Percentiles rank a stretch among this genome's conserved stretches.
Conservation (phyloP, 139 green algal genomes). For the Chlorella sp. region DNA sequence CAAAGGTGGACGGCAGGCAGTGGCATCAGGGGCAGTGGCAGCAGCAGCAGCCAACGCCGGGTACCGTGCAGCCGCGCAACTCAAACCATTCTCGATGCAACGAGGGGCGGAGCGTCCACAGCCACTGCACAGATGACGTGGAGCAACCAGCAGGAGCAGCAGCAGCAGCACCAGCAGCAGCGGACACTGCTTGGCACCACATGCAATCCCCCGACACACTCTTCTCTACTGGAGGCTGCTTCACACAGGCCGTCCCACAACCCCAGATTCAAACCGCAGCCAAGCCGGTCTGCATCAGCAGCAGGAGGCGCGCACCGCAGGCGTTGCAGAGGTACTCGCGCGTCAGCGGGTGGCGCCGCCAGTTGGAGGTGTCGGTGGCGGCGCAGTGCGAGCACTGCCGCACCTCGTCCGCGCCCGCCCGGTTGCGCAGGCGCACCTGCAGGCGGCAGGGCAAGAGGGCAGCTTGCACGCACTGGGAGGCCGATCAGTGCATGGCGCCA, state of each 20-base stretch:
- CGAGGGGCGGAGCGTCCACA: no score
- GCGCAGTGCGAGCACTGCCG: conserved; percentile 11
- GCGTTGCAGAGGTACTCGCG: conserved; percentile 17
- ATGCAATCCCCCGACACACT: no score
- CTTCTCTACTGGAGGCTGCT: no score
- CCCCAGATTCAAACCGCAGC: background rate
- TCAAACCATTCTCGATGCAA: background rate
- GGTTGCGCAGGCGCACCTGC: background rate
- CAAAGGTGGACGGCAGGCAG: background rate
- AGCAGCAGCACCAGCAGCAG: background rate
- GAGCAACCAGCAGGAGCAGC: background rate
- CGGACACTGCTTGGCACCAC: background rate
- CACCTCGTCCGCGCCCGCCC: background rate
- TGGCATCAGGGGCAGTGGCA: background rate
- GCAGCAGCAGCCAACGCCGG: background rate
- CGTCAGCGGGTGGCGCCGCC: conserved; percentile 18
- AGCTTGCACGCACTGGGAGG: no score
- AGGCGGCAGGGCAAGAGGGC: no score
- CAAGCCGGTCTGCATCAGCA: background rate
- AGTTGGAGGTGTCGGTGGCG: conserved; percentile 22
- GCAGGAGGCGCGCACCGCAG: background rate
- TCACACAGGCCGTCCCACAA: background rate
- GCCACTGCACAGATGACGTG: no score
- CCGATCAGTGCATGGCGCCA: no score
- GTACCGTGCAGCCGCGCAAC: no score